Evolutionary conservation across 176 grass and related monocot genomes (phyloP).

Genomic region (Cenchrus fungigraminus): DNA sequence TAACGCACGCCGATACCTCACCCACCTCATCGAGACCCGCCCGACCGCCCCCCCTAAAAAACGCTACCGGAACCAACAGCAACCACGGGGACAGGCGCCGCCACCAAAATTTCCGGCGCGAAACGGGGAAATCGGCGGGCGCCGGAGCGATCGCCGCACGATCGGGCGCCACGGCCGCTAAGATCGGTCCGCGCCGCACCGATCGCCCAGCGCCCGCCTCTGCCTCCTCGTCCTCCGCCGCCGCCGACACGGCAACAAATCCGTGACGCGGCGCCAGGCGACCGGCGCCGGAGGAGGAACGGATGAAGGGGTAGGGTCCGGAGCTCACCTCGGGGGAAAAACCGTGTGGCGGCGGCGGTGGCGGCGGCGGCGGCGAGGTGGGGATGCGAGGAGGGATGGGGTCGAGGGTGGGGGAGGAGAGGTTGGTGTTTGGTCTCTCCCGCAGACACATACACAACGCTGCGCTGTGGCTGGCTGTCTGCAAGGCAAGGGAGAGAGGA

Average conservation of each 20-base stretch:
- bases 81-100: not conserved
- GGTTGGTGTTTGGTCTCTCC: conserved; percentile 62
- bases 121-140: conserved; percentile 55
- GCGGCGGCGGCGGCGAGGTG: conserved; percentile 47
- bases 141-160: conserved; percentile 35
- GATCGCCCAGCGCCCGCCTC: conserved; percentile 40
- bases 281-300: not conserved
- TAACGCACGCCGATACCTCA: not conserved
- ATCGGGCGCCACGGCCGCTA: conserved; percentile 34
- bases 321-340: conserved; percentile 40
- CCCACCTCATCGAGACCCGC: not conserved
- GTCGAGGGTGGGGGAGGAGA: conserved; percentile 24
- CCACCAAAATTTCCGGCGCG: conserved; percentile 19
- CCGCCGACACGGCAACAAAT: conserved; percentile 41
- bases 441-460: conserved; percentile 45
- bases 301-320: not conserved
- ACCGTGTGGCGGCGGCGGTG: conserved; percentile 33
- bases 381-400: conserved; percentile 23
- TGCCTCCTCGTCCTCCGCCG: not conserved
- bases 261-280: not conserved
- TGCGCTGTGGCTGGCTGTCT: conserved; percentile 49
- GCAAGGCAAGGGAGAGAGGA: not conserved
- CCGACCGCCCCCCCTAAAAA: conserved; percentile 24
- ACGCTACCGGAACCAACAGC: conserved; percentile 3
- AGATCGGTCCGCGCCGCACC: conserved; percentile 44